Evolutionary conservation across 345 rosid species (phyloP).

Genomic region (Eucalyptus rudis): DNA sequence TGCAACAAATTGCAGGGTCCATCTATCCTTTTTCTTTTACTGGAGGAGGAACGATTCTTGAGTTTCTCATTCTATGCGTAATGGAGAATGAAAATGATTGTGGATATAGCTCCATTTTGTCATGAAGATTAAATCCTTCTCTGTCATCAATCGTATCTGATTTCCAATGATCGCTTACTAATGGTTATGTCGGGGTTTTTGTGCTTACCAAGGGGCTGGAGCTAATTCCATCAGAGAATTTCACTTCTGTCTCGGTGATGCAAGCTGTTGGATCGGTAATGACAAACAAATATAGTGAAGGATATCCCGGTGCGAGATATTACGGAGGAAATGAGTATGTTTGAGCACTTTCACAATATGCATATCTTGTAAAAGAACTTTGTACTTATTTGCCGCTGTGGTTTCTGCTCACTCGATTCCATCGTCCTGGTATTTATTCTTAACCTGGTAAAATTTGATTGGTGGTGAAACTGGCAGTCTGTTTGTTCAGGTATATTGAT

Average conservation of each 20-base stretch:
- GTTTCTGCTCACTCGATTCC: background rate
- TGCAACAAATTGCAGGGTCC: background rate
- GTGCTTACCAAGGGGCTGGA: conserved; percentile 70
- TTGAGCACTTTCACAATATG: background rate
- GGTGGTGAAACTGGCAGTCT: background rate
- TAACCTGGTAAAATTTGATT: background rate
- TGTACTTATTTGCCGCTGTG: background rate
- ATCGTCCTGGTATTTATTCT: background rate
- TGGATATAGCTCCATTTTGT: background rate
- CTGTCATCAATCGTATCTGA: background rate
- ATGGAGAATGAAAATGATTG: background rate
- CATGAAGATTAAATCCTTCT: background rate
- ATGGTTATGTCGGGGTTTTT: background rate
- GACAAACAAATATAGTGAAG: conserved; percentile 99
- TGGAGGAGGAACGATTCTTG: background rate
- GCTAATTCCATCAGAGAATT: conserved; percentile 96
- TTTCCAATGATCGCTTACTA: background rate
- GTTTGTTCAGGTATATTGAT: conserved; percentile 68
- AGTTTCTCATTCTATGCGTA: background rate
- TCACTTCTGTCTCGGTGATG: conserved; percentile 97
- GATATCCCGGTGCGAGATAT: conserved; percentile 98
- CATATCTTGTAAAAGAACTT: background rate
- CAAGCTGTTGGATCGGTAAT: conserved; percentile 99
- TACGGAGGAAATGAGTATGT: conserved; percentile 99
- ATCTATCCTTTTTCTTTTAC: background rate